Conservation (phyloP, 2,329 filamentous ascomycete genomes). For the Fusarium dimerum region DNA sequence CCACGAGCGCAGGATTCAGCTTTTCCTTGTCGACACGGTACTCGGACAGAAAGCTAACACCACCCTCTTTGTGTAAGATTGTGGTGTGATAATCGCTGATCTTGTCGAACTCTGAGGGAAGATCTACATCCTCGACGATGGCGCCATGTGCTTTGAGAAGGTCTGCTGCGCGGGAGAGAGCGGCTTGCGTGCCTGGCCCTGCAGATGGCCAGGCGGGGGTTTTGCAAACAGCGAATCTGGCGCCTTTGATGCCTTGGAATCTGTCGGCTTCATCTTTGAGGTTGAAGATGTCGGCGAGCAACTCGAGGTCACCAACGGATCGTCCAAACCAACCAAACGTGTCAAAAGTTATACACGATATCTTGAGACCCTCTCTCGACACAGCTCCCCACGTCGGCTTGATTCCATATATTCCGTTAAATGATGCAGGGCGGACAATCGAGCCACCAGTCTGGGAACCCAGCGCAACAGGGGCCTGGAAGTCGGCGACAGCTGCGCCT, state of each 20-base stretch:
- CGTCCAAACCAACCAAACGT: constrained; percentile 64
- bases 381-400: constrained; percentile 69
- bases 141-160: constrained; percentile 52
- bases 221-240: constrained; percentile 57
- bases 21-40: constrained; percentile 51
- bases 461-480: constrained; percentile 60
- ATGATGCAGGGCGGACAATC: constrained; percentile 64
- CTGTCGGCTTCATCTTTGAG: constrained; percentile 51
- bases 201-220: constrained; percentile 56
- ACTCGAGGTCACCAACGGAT: constrained; percentile 57
- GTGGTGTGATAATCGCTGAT: constrained; percentile 55
- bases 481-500: constrained; percentile 65
- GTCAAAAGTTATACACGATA: constrained; percentile 61
- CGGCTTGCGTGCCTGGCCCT: constrained; percentile 45
- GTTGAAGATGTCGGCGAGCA: constrained; percentile 56
- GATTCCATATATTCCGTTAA: constrained; percentile 66
- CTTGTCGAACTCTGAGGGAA: constrained; percentile 51
- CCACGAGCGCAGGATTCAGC: constrained; percentile 47
- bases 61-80: constrained; percentile 55
- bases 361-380: constrained; percentile 61
- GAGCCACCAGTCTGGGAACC: constrained; percentile 70
- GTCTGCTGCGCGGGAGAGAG: constrained; percentile 42
- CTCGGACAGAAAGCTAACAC: constrained; percentile 55
- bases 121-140: constrained; percentile 55
- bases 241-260: constrained; percentile 43